A percentile compares a stretch with the other conserved stretches of the same genome.
Evolutionary conservation across 257 asterid species (phyloP).

Genomic region (Penstemon barbatus): DNA sequence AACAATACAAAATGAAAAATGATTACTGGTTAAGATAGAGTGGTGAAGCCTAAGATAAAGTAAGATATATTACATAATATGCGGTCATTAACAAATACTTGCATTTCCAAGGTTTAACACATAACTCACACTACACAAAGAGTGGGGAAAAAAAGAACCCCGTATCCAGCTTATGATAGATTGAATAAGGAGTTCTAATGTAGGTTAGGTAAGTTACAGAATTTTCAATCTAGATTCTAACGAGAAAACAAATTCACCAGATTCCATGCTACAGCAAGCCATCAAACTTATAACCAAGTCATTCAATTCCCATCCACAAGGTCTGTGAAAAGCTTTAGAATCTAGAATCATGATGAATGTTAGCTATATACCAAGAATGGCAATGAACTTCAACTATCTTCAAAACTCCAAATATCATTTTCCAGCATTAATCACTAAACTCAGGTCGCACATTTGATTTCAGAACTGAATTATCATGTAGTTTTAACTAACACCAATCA

Average conservation of each 20-base stretch:
- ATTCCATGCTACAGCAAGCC: not conserved
- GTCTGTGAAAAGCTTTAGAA: not conserved
- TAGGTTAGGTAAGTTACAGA: not conserved
- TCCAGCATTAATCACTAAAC: too few relatives aligned
- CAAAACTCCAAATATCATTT: too few relatives aligned
- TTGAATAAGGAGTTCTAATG: not conserved
- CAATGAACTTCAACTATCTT: not conserved
- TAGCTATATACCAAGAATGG: not conserved
- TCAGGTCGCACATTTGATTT: too few relatives aligned
- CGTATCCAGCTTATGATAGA: slow-evolving; percentile 6
- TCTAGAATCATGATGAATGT: too few relatives aligned
- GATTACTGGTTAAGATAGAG: too few relatives aligned
- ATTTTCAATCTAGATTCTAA: slow-evolving; percentile 4
- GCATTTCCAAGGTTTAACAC: not conserved
- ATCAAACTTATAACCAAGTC: not conserved
- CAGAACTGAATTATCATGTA: too few relatives aligned
- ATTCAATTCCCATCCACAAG: not conserved
- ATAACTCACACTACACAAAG: not conserved
- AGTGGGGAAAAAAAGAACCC: not conserved
- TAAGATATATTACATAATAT: too few relatives aligned
- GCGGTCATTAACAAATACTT: not conserved
- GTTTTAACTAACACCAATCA: too few relatives aligned
- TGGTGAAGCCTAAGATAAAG: too few relatives aligned
- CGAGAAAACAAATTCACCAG: not conserved
- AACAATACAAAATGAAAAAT: not conserved